These are phyloP conservation scores for Ogataea corticis DNA, from an alignment of 805 yeast species.

Conservation along the genomic window DNA sequence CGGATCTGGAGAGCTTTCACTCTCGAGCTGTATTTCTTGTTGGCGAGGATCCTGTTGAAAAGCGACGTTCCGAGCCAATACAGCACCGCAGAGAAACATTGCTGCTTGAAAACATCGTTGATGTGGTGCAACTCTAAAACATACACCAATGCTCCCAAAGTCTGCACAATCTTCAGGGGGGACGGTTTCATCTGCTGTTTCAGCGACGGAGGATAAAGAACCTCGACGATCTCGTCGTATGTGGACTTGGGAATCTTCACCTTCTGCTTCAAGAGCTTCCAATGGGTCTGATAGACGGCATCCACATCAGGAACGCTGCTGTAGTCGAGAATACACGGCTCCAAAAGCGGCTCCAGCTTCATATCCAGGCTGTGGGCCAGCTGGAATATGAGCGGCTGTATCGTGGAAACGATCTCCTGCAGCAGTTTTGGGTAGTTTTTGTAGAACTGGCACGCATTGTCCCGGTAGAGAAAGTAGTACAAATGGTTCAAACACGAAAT, in stretches of 20 bases:
- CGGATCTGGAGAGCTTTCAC: conserved; percentile 87
- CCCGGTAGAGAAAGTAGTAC: conserved; percentile 74
- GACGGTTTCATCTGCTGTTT: conserved; percentile 83
- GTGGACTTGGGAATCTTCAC: conserved; percentile 41
- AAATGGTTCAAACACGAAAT: conserved; percentile 75
- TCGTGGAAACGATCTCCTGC: conserved; percentile 55
- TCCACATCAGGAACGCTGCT: conserved; percentile 82
- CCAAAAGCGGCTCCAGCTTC: conserved; percentile 56
- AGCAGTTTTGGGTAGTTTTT: conserved; percentile 54
- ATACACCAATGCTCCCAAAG: conserved; percentile 84
- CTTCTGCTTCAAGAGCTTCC: conserved; percentile 53
- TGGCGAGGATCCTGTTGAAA: conserved; percentile 71
- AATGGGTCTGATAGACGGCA: conserved; percentile 70
- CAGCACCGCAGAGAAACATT: conserved; percentile 73
- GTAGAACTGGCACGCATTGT: conserved; percentile 52
- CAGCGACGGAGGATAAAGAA: conserved; percentile 83
- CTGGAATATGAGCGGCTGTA: conserved; percentile 65
- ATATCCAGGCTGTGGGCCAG: conserved; percentile 65
- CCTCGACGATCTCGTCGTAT: conserved; percentile 72
- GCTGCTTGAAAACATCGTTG: conserved; percentile 74
- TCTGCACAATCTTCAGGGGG: conserved; percentile 81
- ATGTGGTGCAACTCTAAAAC: conserved; percentile 81
- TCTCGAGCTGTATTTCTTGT: conserved; percentile 72
- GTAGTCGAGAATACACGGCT: conserved; percentile 70
- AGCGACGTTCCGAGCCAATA: conserved; percentile 73